phyloP scores from a whole-genome alignment of 768 basidiomycete species.

The Tricholoma bakamatsutake region DNA sequence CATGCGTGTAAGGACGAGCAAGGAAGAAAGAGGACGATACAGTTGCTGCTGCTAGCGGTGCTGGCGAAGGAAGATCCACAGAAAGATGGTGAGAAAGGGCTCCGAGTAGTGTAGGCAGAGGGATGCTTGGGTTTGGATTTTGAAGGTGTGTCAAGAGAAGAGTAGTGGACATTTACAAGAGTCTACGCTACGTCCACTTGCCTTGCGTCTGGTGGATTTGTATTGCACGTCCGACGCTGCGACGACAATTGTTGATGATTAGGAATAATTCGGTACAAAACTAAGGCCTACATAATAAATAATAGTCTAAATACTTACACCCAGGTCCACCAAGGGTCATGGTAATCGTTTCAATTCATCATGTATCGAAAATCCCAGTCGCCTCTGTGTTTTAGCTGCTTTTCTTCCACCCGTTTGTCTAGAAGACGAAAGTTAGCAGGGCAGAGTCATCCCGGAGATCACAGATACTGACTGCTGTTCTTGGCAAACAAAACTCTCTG shows the following conservation, averaged over 20 bases:
- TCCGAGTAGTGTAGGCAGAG: constrained; percentile 44
- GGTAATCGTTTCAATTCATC: constrained; percentile 46
- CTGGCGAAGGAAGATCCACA: constrained; percentile 42
- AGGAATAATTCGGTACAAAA: too few species aligned
- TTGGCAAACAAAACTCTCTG: constrained; percentile 97
- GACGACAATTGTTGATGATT: not conserved
- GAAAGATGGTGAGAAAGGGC: constrained; percentile 58
- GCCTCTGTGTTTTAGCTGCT: constrained; percentile 82
- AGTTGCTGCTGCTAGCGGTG: constrained; percentile 49
- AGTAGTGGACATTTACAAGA: constrained; percentile 14
- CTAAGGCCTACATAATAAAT: too few species aligned
- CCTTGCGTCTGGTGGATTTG: too few species aligned
- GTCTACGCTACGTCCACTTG: too few species aligned
- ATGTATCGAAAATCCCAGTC: constrained; percentile 79
- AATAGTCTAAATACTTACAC: not conserved
- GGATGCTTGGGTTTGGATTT: constrained; percentile 34
- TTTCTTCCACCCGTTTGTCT: constrained; percentile 87
- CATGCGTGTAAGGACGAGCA: constrained; percentile 34
- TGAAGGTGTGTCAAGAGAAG: constrained; percentile 49
- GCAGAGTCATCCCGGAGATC: constrained; percentile 1
- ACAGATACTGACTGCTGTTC: constrained; percentile 65
- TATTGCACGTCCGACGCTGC: too few species aligned
- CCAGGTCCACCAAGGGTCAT: not conserved
- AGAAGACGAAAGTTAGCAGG: not conserved
- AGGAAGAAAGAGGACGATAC: constrained; percentile 53